Evolutionary conservation across 345 rosid genomes (phyloP).

Genomic region (Lepidium sativum): DNA sequence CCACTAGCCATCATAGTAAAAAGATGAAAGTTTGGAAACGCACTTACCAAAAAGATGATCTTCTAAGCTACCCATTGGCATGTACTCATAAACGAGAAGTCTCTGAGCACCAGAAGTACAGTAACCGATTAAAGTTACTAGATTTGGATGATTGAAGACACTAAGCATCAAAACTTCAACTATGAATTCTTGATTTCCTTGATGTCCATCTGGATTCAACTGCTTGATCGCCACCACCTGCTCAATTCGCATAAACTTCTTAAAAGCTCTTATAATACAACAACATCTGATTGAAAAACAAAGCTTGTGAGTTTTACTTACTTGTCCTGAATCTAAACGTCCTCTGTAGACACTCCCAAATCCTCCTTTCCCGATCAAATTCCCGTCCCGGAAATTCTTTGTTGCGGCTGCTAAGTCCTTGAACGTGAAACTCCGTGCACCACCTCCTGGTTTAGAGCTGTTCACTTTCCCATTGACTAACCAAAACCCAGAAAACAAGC

Average conservation of each 20-base stretch:
- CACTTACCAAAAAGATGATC: slow-evolving; percentile 78
- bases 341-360: slow-evolving; percentile 92
- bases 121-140: slow-evolving; percentile 78
- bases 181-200: slow-evolving; percentile 86
- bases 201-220: slow-evolving; percentile 75
- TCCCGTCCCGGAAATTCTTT: slow-evolving; percentile 52
- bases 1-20: no score
- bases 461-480: slow-evolving; percentile 35
- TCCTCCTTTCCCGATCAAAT: slow-evolving; percentile 91
- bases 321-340: slow-evolving; percentile 68
- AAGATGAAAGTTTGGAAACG: neutral
- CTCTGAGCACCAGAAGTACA: slow-evolving; percentile 90
- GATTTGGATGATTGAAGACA: slow-evolving; percentile 67
- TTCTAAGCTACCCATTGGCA: slow-evolving; percentile 94
- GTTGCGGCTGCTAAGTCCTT: slow-evolving; percentile 70
- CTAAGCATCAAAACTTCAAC: slow-evolving; percentile 96
- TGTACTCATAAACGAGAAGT: slow-evolving; percentile 84
- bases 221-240: slow-evolving; percentile 90
- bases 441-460: slow-evolving; percentile 30
- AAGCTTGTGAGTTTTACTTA: neutral
- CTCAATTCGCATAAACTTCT: neutral
- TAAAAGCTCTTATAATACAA: neutral
- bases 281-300: neutral
- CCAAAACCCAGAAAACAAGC: neutral
- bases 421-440: slow-evolving; percentile 79